Evolutionary conservation across 2,329 filamentous ascomycete species (phyloP), one percentile per base, ranked within the genome.

Genomic region (Geoglossum cookeanum): DNA sequence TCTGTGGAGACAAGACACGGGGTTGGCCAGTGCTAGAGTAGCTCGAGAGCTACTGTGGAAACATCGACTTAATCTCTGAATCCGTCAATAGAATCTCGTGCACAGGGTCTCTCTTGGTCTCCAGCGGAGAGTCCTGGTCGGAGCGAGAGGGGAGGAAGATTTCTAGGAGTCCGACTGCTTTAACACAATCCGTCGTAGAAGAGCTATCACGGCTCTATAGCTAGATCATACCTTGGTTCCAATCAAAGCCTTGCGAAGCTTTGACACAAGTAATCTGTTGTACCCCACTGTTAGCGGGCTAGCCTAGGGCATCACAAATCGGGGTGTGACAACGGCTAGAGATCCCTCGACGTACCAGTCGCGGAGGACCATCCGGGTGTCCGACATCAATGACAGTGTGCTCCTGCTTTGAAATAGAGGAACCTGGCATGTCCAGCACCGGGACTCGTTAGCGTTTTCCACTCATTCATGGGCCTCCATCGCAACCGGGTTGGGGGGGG

Each of bases 381-480:
- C 83, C 85, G 62, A 91, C 80, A 67, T 89, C 86, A 68, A 90
- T 81, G 52, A 88, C 84, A n/a, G 83, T 88, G 65, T 84, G 84
- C 69, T 89, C 84, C 63, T 85, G 78, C 67, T 85, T 81, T 49
- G 80, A 80, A 60, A 90, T 75, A 17, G 84, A 83, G 47, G 80
- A 78, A 68, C 85, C 85, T 88, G 22, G 32, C 22, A 29, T 15
- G 27, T 8, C 33, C 4, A 42, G 4, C 39, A 42, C 39, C 48
- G 29, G 7, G 2, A 6, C 1, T 52, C 13, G 29, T 52, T 13
- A 52, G 48, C 29, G 11, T 5, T 32, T 6, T 52, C 3, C 6
- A 52, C 9, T 1, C 8, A n/a, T 7, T 42, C 39, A 42, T 42
- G 1, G 39, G 39, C n/a, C 13, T 30, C 11, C 45, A 22, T 37